These are phyloP conservation scores for Lizonia empirigonia DNA, from an alignment of 2,329 filamentous ascomycete genomes.

Conservation along the genomic window DNA sequence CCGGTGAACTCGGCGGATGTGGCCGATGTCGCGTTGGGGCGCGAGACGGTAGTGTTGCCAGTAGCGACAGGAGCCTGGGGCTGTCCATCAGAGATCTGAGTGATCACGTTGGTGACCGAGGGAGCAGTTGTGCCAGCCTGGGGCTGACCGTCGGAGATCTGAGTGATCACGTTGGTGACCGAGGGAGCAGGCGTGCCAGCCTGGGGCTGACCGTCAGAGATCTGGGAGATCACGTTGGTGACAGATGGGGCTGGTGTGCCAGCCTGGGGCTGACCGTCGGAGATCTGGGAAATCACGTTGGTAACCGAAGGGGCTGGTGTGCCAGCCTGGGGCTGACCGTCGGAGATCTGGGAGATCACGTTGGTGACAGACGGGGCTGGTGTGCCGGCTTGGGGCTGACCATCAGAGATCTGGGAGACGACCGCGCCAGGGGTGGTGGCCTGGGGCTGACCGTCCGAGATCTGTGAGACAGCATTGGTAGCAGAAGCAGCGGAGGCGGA, in stretches of 20 bases:
- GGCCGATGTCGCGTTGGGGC: conserved; percentile 16
- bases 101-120: conserved; percentile 7
- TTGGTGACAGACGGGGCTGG: conserved; percentile 9
- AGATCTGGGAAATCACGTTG: conserved; percentile 33
- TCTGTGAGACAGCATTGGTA: conserved; percentile 14
- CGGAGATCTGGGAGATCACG: conserved; percentile 25
- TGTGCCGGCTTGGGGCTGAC: conserved; percentile 28
- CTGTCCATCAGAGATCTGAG: conserved; percentile 29
- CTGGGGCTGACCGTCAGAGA: conserved; percentile 33
- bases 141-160: conserved; percentile 33
- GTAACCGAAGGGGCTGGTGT: conserved; percentile 9
- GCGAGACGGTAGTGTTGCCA: conserved; percentile 12
- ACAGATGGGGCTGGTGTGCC: conserved; percentile 11
- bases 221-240: conserved; percentile 25
- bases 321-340: conserved; percentile 31
- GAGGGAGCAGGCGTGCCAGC: conserved; percentile 20
- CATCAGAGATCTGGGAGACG: conserved; percentile 37
- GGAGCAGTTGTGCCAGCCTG: conserved; percentile 18
- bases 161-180: conserved; percentile 22
- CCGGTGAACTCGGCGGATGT: conserved; percentile 38
- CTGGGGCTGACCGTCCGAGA: conserved; percentile 31
- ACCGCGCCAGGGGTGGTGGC: conserved; percentile 20
- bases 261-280: conserved; percentile 37
- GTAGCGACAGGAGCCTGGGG: conserved; percentile 28
- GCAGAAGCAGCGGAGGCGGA: conserved; percentile 17